These are phyloP conservation scores for Penicillium vulpinum DNA, from an alignment of 2,329 filamentous ascomycete species.

Conservation along the genomic window DNA sequence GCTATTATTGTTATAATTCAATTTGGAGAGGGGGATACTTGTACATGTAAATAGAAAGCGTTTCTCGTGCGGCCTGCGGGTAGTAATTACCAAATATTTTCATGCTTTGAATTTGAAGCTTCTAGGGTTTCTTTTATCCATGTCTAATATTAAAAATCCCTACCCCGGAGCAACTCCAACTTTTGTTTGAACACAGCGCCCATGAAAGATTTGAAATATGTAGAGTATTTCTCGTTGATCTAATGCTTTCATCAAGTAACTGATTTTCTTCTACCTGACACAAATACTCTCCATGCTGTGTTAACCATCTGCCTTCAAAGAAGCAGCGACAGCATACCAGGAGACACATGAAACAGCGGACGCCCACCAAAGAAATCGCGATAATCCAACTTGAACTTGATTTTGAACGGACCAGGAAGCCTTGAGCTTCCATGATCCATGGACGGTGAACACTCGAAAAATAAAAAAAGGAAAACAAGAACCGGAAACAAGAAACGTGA, in stretches of 20 bases:
- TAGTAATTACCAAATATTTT: conserved; percentile 5
- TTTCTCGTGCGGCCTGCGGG: not conserved
- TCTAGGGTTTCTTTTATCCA: not conserved
- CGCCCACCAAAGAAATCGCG: conserved; percentile 27
- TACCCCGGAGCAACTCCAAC: not conserved
- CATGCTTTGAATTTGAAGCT: not conserved
- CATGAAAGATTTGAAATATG: conserved; percentile 2
- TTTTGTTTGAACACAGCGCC: not conserved
- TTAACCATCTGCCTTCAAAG: conserved; percentile 15
- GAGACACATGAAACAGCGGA: conserved; percentile 25
- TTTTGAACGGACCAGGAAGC: conserved; percentile 20
- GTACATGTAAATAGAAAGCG: conserved; percentile 21
- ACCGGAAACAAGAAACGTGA: conserved; percentile 15
- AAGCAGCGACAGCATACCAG: conserved; percentile 23
- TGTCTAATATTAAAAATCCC: too few relatives aligned
- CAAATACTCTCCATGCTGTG: conserved; percentile 18
- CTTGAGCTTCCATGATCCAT: conserved; percentile 12
- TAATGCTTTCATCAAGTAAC: conserved; percentile 31
- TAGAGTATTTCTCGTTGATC: conserved; percentile 20
- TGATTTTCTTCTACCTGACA: conserved; percentile 25
- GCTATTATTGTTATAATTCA: conserved; percentile 63
- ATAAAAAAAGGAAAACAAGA: conserved; percentile 15
- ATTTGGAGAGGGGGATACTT: conserved; percentile 5
- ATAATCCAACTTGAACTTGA: conserved; percentile 25
- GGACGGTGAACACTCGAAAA: conserved; percentile 14